Base-by-base conservation (phyloP, 257 asterid species). In the Salvia splendens region DNA sequence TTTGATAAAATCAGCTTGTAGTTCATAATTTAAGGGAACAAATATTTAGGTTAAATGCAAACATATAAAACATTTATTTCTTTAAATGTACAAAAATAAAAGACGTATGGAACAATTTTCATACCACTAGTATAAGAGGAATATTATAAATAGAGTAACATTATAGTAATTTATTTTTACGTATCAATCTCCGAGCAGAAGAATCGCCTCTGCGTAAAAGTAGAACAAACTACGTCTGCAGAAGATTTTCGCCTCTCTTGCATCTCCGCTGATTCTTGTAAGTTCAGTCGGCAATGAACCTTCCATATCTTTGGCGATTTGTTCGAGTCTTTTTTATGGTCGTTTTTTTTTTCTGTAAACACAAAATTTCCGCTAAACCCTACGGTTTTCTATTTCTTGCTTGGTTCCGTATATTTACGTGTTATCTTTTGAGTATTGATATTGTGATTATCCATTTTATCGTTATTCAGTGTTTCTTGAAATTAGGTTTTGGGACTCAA, bases 401-500 rank as follows among this genome's bases (percentile, higher is more conserved):
- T 59, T 4, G 28, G 15, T 0, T 38, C 41, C 28, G 32, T 58
- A 35, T 7, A 14, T 6, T 8, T 14, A 0, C 11, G 1, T 58
- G 30, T 17, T 35, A 2, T 35, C 5, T 35, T 14, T 41, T 16
- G 32, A 35, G 47, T 36, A 14, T 57, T 36, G 49, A 16, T 59
- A 7, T 8, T 59, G 2, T 15, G 49, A 8, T 15, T 33, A 1
- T 38, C n/a, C 32, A 1, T 5, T 38, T 38, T 5, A 3, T 38
- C 35, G 30, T 24, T 24, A 24, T 24, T 24, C 2, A 1, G 30
- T 24, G 56, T 60, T 28, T 3, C 16, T 55, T 28, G 7, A 50
- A 46, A 51, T 47, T 75, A 52, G 67, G 67, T n/a, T 49, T 68
- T 69, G 48, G 35, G 79, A 48, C 47, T 60, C 40, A 56, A 15